Percentiles rank a stretch among this genome's conserved stretches.
Conservation (phyloP, 2,329 filamentous ascomycete genomes). For the Aspergillus alliaceus region DNA sequence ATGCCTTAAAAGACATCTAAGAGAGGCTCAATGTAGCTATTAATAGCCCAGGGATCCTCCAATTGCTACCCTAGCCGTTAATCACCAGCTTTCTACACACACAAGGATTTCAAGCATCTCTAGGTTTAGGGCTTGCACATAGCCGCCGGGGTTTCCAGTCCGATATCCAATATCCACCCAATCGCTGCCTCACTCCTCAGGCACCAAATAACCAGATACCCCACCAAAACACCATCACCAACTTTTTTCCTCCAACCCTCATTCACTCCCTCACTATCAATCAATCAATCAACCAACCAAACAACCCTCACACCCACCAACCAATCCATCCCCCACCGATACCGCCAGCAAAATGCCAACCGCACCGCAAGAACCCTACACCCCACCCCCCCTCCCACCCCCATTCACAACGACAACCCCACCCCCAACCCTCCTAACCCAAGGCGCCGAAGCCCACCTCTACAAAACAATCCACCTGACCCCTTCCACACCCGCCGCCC, state of each 20-base stretch:
- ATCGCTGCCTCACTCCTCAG: not conserved
- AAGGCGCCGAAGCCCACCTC: slow-evolving; percentile 93
- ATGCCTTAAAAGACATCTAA: no score
- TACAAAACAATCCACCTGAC: slow-evolving; percentile 82
- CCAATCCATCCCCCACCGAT: no score
- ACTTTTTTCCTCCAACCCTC: not conserved
- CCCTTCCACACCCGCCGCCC: slow-evolving; percentile 67
- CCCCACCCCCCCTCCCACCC: slow-evolving; percentile 53
- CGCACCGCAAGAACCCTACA: slow-evolving; percentile 14
- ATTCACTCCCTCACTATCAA: not conserved
- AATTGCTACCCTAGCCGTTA: no score
- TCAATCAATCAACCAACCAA: not conserved
- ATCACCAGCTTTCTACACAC: no score
- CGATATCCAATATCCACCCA: no score
- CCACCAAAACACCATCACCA: not conserved
- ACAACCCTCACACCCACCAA: not conserved
- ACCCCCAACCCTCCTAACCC: slow-evolving; percentile 71
- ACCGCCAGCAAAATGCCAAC: no score
- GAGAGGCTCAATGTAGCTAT: no score
- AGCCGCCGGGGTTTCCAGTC: no score
- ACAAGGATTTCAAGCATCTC: no score
- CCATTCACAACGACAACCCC: slow-evolving; percentile 61
- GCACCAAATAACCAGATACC: not conserved
- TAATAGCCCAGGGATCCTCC: no score
- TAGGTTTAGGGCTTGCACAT: no score